Conservation (phyloP, 148 eudicot genomes). For the Chenopodium album region DNA sequence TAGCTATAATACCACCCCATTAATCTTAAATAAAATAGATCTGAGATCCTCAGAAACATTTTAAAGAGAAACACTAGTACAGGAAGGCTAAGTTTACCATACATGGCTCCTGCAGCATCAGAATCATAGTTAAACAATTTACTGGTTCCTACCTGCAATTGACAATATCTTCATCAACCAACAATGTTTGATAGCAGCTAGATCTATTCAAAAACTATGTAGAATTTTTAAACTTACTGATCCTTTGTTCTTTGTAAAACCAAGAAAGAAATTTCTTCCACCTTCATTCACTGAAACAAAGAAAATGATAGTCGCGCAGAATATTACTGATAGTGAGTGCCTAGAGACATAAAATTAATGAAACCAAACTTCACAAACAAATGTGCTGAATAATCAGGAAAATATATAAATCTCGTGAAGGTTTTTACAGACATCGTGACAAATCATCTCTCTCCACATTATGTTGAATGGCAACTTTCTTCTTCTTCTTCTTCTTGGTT, state of each 20-base stretch:
- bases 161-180: neutral
- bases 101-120: slow-evolving; percentile 18
- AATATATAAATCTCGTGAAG: neutral
- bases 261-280: neutral
- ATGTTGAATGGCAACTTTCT: slow-evolving; percentile 19
- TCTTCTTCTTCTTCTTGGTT: slow-evolving; percentile 47
- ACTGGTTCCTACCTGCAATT: neutral
- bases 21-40: neutral
- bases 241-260: neutral
- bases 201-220: neutral
- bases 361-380: neutral
- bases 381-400: neutral
- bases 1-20: neutral
- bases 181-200: neutral
- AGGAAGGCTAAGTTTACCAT: slow-evolving; percentile 18
- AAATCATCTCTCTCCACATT: slow-evolving; percentile 20
- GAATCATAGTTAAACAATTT: neutral
- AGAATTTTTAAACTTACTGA: neutral
- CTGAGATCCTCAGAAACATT: neutral
- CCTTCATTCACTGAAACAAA: slow-evolving; percentile 16
- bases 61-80: neutral
- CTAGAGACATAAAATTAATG: neutral
- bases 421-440: slow-evolving; percentile 27
- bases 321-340: neutral
- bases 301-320: neutral